Evolutionary conservation across 2,329 filamentous ascomycete species (phyloP).

Genomic region (Trichophyton verrucosum): DNA sequence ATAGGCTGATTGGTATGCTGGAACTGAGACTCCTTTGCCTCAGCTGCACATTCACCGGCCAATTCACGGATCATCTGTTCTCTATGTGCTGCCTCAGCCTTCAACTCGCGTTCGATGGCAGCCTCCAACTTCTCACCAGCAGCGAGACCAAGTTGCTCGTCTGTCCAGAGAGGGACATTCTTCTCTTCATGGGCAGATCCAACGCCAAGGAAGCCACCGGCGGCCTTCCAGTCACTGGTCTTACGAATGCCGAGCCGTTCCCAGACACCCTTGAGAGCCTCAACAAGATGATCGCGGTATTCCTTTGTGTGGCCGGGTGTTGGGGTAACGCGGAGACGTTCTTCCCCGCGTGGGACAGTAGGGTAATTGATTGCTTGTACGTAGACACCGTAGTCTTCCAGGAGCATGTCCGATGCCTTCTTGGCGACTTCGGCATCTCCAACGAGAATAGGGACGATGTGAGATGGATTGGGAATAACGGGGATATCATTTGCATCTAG

Average conservation of each 20-base stretch:
- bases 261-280: slow-evolving; percentile 81
- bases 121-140: slow-evolving; percentile 49
- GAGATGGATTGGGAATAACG: slow-evolving; percentile 92
- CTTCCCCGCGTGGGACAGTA: slow-evolving; percentile 94
- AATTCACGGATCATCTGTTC: slow-evolving; percentile 9
- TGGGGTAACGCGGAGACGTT: slow-evolving; percentile 87
- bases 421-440: slow-evolving; percentile 90
- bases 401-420: slow-evolving; percentile 78
- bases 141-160: slow-evolving; percentile 65
- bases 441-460: slow-evolving; percentile 88
- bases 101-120: slow-evolving; percentile 36
- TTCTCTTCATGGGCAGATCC: slow-evolving; percentile 51
- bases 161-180: slow-evolving; percentile 74
- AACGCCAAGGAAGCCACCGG: slow-evolving; percentile 91
- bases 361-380: slow-evolving; percentile 99
- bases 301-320: slow-evolving; percentile 82
- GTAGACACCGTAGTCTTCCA: slow-evolving; percentile 85
- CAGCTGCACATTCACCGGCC: background rate
- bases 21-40: background rate
- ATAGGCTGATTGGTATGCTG: background rate
- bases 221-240: slow-evolving; percentile 77
- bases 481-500: slow-evolving; percentile 72
- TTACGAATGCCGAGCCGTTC: slow-evolving; percentile 77
- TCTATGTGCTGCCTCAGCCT: slow-evolving; percentile 11
- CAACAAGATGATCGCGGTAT: slow-evolving; percentile 73